Evolutionary conservation across 306 rosid species (phyloP).

Genomic region (Dalbergia oliveri): DNA sequence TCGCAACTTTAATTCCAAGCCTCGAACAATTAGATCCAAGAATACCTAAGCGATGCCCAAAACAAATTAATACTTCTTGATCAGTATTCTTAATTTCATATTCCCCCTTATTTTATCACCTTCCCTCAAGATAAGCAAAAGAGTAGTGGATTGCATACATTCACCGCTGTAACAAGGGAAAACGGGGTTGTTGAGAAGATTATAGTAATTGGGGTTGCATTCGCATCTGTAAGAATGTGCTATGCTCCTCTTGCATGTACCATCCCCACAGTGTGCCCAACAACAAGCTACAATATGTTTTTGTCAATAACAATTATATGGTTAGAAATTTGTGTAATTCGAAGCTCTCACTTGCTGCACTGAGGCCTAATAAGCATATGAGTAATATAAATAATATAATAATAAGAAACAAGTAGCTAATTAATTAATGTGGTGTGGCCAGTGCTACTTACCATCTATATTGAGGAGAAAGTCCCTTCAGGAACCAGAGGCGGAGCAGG

Average conservation of each 20-base stretch:
- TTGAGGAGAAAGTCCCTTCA: too few species aligned
- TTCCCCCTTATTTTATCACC: too few species aligned
- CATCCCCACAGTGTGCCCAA: conserved; percentile 71
- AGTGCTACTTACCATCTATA: background rate
- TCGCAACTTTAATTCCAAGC: too few species aligned
- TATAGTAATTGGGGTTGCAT: conserved; percentile 53
- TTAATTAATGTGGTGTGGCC: too few species aligned
- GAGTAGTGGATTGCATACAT: conserved; percentile 45
- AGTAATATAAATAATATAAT: background rate
- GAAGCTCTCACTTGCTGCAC: too few species aligned
- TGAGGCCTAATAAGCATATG: too few species aligned
- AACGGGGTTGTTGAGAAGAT: conserved; percentile 55
- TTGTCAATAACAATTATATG: too few species aligned
- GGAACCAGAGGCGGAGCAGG: too few species aligned
- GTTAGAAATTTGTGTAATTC: too few species aligned
- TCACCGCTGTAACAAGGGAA: conserved; percentile 64
- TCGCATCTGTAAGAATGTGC: conserved; percentile 47
- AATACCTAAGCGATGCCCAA: conserved; percentile 54
- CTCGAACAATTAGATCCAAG: conserved; percentile 60
- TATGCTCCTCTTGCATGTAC: conserved; percentile 45
- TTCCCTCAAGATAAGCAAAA: too few species aligned
- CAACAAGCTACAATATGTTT: conserved; percentile 56
- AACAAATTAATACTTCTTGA: background rate
- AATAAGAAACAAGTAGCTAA: too few species aligned
- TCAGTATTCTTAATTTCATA: background rate